These are phyloP conservation scores for Phytophthora sp. DNA, from an alignment of 352 stramenopile genomes.

Conservation along the genomic window DNA sequence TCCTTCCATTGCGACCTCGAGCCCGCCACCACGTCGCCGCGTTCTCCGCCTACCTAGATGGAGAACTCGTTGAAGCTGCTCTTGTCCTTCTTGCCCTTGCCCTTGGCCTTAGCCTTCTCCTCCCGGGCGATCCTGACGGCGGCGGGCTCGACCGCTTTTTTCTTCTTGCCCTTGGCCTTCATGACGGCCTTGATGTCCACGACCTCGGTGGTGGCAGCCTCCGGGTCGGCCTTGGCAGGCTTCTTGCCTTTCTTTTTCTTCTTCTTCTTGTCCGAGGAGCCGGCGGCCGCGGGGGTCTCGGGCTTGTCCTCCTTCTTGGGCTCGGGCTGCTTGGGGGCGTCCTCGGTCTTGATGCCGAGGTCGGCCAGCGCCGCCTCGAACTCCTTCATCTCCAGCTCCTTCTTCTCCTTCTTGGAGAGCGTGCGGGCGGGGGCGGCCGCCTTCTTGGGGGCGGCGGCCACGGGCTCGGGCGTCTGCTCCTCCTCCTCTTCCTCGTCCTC, in stretches of 20 bases:
- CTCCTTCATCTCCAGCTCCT: constrained; percentile 79
- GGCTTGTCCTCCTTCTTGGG: constrained; percentile 50
- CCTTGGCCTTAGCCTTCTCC: constrained; percentile 71
- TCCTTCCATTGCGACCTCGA: background rate
- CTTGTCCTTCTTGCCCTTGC: constrained; percentile 84
- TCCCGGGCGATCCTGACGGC: constrained; percentile 74
- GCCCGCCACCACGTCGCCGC: background rate
- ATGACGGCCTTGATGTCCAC: constrained; percentile 80
- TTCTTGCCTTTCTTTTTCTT: constrained; percentile 78
- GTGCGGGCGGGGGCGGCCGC: constrained; percentile 36
- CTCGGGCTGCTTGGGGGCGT: constrained; percentile 10
- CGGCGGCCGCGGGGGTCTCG: constrained; percentile 25
- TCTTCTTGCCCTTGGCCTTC: constrained; percentile 82
- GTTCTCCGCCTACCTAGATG: constrained; percentile 42
- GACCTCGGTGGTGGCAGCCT: constrained; percentile 36
- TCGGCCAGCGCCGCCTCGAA: constrained; percentile 70
- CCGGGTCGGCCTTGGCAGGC: constrained; percentile 22
- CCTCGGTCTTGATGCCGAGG: constrained; percentile 56
- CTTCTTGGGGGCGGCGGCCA: constrained; percentile 40
- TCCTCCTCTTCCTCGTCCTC: constrained; percentile 62
- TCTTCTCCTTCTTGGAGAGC: constrained; percentile 85
- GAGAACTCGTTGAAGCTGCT: constrained; percentile 86
- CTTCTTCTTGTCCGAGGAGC: constrained; percentile 48
- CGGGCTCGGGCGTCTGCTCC: constrained; percentile 26
- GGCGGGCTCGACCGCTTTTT: constrained; percentile 61